phyloP scores from a whole-genome alignment of 306 rosid genomes.

The Pyrus communis region DNA sequence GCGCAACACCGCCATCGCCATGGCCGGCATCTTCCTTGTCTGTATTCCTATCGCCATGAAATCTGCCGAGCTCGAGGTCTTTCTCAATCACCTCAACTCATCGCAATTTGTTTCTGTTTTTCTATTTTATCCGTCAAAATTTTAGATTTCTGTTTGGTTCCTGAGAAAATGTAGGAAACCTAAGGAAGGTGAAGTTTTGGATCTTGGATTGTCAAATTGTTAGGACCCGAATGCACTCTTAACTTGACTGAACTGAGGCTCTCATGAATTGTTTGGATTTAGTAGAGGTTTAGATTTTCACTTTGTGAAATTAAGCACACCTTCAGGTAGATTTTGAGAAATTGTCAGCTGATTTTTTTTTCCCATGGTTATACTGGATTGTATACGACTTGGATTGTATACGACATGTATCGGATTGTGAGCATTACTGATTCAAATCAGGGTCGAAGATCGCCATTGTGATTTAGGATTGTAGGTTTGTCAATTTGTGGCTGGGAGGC shows the following conservation, averaged over 20 bases:
- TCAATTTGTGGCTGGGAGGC: neutral
- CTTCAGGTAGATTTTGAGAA: neutral
- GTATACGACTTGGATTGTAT: neutral
- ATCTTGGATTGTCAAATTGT: neutral
- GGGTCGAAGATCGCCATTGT: neutral
- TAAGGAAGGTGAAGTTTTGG: neutral
- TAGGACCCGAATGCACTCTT: neutral
- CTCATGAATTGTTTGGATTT: neutral
- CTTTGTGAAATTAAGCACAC: neutral
- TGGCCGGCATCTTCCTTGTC: constrained; percentile 75
- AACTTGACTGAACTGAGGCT: neutral
- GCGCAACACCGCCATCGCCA: constrained; percentile 89
- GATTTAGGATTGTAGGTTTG: neutral
- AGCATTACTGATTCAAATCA: neutral
- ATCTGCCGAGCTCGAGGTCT: constrained; percentile 92
- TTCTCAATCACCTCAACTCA: neutral
- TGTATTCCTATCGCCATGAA: constrained; percentile 94
- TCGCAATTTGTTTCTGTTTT: neutral
- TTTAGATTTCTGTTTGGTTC: neutral
- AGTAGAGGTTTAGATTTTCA: neutral
- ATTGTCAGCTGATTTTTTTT: neutral
- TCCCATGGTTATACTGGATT: neutral
- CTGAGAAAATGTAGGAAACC: neutral
- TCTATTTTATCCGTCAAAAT: neutral
- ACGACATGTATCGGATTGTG: neutral